A percentile compares a stretch with the other conserved stretches of the same genome.
Evolutionary conservation across 2,329 filamentous ascomycete genomes (phyloP).

Genomic region (Sporothrix schenckii): DNA sequence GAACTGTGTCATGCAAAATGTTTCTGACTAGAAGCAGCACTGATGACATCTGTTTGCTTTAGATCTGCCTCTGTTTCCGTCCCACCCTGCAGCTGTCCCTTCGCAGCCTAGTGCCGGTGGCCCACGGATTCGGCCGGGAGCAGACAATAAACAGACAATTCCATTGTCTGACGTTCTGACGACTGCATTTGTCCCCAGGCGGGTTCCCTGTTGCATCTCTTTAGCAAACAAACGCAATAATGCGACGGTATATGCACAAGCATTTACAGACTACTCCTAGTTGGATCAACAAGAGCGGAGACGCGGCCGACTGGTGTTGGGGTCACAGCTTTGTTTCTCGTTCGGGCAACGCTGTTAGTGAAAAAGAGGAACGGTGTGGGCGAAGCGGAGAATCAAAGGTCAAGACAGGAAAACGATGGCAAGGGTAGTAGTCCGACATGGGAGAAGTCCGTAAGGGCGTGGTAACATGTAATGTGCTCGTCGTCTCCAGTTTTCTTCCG

Average conservation of each 20-base stretch:
- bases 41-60: not conserved
- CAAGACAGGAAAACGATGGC: not conserved
- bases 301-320: slow-evolving; percentile 7
- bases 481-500: not conserved
- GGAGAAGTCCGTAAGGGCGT: not conserved
- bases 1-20: no score
- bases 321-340: not conserved
- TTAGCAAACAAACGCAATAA: not conserved
- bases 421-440: not conserved
- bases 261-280: not conserved
- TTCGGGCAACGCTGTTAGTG: not conserved
- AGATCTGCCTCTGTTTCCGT: not conserved
- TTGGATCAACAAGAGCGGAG: slow-evolving; percentile 7
- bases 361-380: not conserved
- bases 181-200: no score
- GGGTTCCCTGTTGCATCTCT: not conserved
- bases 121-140: slow-evolving; percentile 11
- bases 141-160: not conserved
- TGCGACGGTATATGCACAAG: no score
- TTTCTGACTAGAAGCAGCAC: not conserved
- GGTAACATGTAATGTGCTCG: not conserved
- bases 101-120: not conserved
- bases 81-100: not conserved
- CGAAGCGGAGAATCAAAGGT: not conserved
- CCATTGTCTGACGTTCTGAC: not conserved